Base-by-base conservation (phyloP, 805 yeast species). In the Ogataea nonfermentans region DNA sequence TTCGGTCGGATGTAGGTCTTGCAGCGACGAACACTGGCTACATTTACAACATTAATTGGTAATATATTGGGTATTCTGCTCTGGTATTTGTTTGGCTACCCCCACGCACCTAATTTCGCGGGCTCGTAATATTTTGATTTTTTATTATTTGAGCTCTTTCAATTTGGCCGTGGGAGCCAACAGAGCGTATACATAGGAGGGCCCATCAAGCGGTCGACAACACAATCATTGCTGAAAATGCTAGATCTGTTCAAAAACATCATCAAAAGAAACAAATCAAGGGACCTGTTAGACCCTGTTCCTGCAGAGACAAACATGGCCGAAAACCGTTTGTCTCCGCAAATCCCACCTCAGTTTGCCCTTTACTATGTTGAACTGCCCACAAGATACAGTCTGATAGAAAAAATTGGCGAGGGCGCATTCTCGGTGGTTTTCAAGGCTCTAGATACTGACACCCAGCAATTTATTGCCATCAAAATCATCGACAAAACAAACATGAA, bases 341-440 rank as follows among this genome's bases (percentile, higher is more conserved):
- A 20, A 22, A 35, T 38, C 14, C 47, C 49, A 14, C 40, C 49
- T 2, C 46, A 49, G 23, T 48, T 45, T 11, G 31, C 48, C 5
- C 47, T 33, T 2, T 59, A 50, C 31, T 62, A 62, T 43, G 13
- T 36, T 0, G 67, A 63, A 24, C 40, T 63, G 11, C 50, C 59
- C 4, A 16, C 39, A 3, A 40, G 65, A 13, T 65, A 62, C 45
- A 29, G 43, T 5, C 23, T 65, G 9, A 31, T 48, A 8, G 59
- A 55, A 15, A 58, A 61, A 43, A 65, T 84, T 12, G 91, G 93
- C 1, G 90, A 84, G 56, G 98, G 98, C 7, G 97, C 97, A 0
- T 90, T 91, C 58, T 86, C 95, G 3, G 73, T 76, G 9, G 98
- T 91, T 4, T 86, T 79, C 66, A 79, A 75, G 56, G 95, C 95